phyloP scores from a whole-genome alignment of 345 rosid species.

The Mangifera indica region DNA sequence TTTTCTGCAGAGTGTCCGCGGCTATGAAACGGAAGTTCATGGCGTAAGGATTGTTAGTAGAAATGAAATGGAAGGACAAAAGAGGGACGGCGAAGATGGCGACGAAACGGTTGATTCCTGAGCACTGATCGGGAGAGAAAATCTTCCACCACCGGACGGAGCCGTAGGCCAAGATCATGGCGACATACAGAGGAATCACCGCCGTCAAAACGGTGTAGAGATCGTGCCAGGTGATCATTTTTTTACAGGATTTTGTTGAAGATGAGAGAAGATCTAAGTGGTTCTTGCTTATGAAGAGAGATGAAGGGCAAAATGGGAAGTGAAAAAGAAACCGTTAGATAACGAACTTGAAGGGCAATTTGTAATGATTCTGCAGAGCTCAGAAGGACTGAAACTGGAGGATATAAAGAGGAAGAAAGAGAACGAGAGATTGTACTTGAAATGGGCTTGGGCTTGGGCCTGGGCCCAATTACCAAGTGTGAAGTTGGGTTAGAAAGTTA shows the following conservation, averaged over 20 bases:
- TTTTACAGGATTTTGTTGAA: background rate
- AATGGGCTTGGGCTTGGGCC: background rate
- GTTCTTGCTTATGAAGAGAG: background rate
- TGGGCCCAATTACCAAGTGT: background rate
- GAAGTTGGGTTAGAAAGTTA: slow-evolving; percentile 26
- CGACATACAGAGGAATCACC: slow-evolving; percentile 85
- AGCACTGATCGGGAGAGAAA: slow-evolving; percentile 90
- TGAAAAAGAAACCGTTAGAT: slow-evolving; percentile 35
- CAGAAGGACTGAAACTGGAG: background rate
- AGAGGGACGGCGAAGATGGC: slow-evolving; percentile 95
- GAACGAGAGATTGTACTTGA: background rate
- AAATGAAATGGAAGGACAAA: slow-evolving; percentile 93
- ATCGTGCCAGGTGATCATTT: slow-evolving; percentile 76
- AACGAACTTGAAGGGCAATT: slow-evolving; percentile 21
- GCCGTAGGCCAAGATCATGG: slow-evolving; percentile 91
- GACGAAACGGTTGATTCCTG: slow-evolving; percentile 94
- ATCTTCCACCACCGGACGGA: slow-evolving; percentile 99
- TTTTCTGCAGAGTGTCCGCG: slow-evolving; percentile 85
- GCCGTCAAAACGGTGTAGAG: slow-evolving; percentile 89
- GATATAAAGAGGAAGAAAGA: background rate
- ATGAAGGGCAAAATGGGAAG: slow-evolving; percentile 30
- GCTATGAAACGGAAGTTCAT: slow-evolving; percentile 91
- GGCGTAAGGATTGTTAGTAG: slow-evolving; percentile 69
- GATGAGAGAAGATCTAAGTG: background rate
- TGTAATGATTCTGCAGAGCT: slow-evolving; percentile 11